These are phyloP conservation scores for Selaginella tamariscina DNA, from an alignment of 75 land plant species.

Conservation along the genomic window DNA sequence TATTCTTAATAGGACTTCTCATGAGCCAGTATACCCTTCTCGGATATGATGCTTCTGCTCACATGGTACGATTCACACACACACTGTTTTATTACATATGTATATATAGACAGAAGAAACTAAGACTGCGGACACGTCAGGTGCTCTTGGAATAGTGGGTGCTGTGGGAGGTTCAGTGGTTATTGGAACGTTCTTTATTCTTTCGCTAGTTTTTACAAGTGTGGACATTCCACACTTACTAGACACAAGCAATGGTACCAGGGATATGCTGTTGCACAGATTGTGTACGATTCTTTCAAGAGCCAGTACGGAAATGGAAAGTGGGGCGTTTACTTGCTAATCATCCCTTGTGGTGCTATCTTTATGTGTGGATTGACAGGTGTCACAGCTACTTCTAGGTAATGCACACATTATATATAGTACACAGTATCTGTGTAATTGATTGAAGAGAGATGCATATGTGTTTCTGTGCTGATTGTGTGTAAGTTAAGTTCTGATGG, in stretches of 20 bases:
- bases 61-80: conserved; percentile 85
- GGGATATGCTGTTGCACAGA: conserved; percentile 82
- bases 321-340: conserved; percentile 74
- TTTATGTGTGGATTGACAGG: conserved; percentile 87
- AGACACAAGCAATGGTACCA: conserved; percentile 54
- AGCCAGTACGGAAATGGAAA: conserved; percentile 62
- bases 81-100: no score
- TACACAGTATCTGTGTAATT: no score
- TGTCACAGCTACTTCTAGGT: conserved; percentile 90
- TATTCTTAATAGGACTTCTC: conserved; percentile 73
- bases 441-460: no score
- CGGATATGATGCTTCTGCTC: conserved; percentile 89
- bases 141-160: conserved; percentile 68
- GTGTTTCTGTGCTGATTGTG: no score
- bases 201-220: conserved; percentile 69
- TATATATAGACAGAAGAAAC: conserved; percentile 89
- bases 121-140: conserved; percentile 64
- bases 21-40: conserved; percentile 87
- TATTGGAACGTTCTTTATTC: conserved; percentile 69
- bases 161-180: conserved; percentile 48
- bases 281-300: conserved; percentile 66
- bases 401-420: background rate
- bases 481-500: no score
- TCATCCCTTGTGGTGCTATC: conserved; percentile 55
- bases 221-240: conserved; percentile 47